Evolutionary conservation across 2,329 filamentous ascomycete genomes (phyloP).

Genomic region (Monascus ruber): DNA sequence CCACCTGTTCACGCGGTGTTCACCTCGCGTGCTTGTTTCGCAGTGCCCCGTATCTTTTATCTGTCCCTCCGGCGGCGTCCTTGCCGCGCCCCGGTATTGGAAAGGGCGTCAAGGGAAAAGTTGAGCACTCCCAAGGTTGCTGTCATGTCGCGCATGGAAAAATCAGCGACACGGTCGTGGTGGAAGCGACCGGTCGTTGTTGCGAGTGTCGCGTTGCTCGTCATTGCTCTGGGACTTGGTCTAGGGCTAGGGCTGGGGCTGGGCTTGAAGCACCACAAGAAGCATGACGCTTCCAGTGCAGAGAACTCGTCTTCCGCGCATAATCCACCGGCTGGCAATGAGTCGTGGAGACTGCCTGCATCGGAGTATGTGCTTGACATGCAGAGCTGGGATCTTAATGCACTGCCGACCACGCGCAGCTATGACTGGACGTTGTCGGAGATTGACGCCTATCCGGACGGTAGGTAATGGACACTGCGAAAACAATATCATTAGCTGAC

Average conservation of each 20-base stretch:
- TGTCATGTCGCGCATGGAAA: too few relatives aligned
- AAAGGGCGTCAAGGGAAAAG: too few relatives aligned
- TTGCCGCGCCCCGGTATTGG: too few relatives aligned
- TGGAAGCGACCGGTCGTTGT: not conserved
- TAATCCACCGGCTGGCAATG: not conserved
- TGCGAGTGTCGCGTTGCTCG: not conserved
- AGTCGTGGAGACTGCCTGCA: constrained; percentile 5
- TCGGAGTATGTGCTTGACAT: constrained; percentile 9
- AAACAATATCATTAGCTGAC: not conserved
- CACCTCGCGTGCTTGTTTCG: too few relatives aligned
- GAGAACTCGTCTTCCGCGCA: not conserved
- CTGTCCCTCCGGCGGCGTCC: too few relatives aligned
- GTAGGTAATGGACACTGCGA: constrained; percentile 1
- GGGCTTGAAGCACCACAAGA: constrained; percentile 8
- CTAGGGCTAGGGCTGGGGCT: constrained; percentile 10
- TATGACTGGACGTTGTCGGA: constrained; percentile 10
- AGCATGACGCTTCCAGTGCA: not conserved
- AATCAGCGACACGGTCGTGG: too few relatives aligned
- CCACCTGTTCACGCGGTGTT: too few relatives aligned
- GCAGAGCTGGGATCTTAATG: constrained; percentile 9
- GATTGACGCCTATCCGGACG: constrained; percentile 10
- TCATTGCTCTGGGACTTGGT: constrained; percentile 4
- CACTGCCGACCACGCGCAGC: constrained; percentile 8
- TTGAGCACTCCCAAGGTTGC: too few relatives aligned
- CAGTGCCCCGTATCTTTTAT: too few relatives aligned